Evolutionary conservation across 208 protist genomes (phyloP), one percentile per base, ranked within the genome.

Genomic region (Leishmania braziliensis): DNA sequence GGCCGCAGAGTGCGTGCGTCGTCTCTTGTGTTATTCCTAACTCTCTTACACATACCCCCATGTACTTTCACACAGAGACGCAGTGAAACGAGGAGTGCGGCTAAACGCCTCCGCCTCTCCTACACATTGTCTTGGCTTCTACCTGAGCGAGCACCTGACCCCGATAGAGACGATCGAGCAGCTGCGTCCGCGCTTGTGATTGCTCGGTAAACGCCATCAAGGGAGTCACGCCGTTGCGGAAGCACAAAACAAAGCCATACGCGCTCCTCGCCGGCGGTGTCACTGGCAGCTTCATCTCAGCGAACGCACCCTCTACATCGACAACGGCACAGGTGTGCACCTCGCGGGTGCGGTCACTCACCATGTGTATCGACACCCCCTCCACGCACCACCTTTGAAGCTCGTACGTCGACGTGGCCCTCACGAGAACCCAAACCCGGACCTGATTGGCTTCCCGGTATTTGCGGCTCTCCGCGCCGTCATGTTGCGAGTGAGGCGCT

Each of bases 231-330:
- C 77, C 71, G 66, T 78, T 76, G 20, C 68, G 43, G n/a, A 80
- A 56, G 54, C 72, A 81, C 3, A 85, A 2, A 33, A 81, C 54
- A 74, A 85, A 81, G 20, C 81, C 81, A 46, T 75, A 54, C 16
- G 71, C 77, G 9, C 50, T 36, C 46, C 77, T 71, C 72, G 39
- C 0, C 20, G 69, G 77, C n/a, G 76, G 77, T 53, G n/a, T 29
- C 60, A 85, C 77, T 26, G 81, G 81, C 81, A 81, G 63, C 81
- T 85, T 77, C 23, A 56, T 48, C 39, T 81, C 71, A 10, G 23
- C 39, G 23, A 81, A 43, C n/a, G 78, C 53, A 0, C 69, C 43
- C 4, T 71, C 60, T 36, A 85, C 51, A 53, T 78, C 77, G 16
- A 77, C 69, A n/a, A 81, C 39, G 1, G 77, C 18, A 18, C 60